phyloP scores from a whole-genome alignment of 2,329 filamentous ascomycete species.

The Clarireedia hainanense region DNA sequence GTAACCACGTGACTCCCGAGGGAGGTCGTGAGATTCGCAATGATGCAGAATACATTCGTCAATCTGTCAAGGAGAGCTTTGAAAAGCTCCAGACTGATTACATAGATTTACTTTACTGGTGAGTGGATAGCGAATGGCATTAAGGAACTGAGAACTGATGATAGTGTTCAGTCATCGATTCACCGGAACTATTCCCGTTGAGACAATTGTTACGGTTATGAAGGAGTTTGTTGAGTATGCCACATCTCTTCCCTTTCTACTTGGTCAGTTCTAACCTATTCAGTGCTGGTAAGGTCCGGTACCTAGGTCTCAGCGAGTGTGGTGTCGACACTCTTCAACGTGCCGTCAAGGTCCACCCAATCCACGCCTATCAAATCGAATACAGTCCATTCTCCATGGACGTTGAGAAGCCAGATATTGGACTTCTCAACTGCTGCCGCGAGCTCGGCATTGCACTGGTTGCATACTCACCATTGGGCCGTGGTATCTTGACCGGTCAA shows the following conservation, averaged over 20 bases:
- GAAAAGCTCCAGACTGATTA: conserved; percentile 9
- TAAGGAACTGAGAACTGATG: not conserved
- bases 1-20: conserved; percentile 8
- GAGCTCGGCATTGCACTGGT: conserved; percentile 38
- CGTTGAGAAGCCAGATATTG: conserved; percentile 42
- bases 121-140: not conserved
- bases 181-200: conserved; percentile 32
- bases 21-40: conserved; percentile 4
- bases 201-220: conserved; percentile 33
- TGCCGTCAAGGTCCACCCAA: conserved; percentile 39
- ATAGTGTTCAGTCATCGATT: conserved; percentile 28
- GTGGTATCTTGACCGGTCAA: conserved; percentile 37
- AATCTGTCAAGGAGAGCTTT: conserved; percentile 9
- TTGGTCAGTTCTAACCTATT: conserved; percentile 28
- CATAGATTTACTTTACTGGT: conserved; percentile 12
- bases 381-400: conserved; percentile 46
- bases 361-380: conserved; percentile 45
- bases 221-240: conserved; percentile 10
- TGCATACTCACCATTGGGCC: conserved; percentile 38
- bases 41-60: conserved; percentile 9
- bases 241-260: not conserved
- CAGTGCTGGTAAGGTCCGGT: conserved; percentile 46
- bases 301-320: conserved; percentile 48
- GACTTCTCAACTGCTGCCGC: conserved; percentile 44
- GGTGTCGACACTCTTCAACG: conserved; percentile 42